These are phyloP conservation scores for Eucalyptus curtisii DNA, from an alignment of 345 rosid species.

Conservation along the genomic window DNA sequence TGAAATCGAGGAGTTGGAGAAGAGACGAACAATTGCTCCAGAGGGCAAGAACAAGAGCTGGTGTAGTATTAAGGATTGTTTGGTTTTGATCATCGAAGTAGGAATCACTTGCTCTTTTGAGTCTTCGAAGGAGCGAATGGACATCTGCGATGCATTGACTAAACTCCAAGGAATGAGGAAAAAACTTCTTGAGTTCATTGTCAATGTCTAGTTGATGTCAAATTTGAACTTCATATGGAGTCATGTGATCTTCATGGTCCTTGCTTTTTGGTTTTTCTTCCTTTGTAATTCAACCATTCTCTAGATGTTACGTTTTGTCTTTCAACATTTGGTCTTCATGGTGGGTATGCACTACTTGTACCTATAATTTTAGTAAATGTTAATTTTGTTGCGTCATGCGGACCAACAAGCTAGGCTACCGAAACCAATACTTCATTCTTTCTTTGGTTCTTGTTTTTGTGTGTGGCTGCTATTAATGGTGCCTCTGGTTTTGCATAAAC, in stretches of 20 bases:
- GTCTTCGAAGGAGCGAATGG: background rate
- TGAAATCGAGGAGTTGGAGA: background rate
- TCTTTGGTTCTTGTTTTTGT: too few species aligned
- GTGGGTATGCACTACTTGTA: too few species aligned
- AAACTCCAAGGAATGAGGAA: background rate
- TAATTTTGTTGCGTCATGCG: too few species aligned
- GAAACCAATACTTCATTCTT: too few species aligned
- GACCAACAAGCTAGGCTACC: too few species aligned
- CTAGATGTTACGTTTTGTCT: too few species aligned
- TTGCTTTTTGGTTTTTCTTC: background rate
- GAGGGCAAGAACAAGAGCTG: background rate
- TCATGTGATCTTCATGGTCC: background rate
- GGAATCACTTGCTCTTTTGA: background rate
- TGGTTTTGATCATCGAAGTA: background rate
- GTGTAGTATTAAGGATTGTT: background rate
- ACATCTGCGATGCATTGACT: background rate
- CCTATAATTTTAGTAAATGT: too few species aligned
- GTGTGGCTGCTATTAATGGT: too few species aligned
- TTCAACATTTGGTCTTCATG: too few species aligned
- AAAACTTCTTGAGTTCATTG: background rate
- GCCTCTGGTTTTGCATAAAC: too few species aligned
- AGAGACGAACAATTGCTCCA: background rate
- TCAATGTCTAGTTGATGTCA: background rate
- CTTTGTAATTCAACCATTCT: too few species aligned
- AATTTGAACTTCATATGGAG: background rate